Percentiles rank a stretch among this genome's conserved stretches.
Conservation (phyloP, 2,329 filamentous ascomycete species). For the Bipolaris gigantea region DNA sequence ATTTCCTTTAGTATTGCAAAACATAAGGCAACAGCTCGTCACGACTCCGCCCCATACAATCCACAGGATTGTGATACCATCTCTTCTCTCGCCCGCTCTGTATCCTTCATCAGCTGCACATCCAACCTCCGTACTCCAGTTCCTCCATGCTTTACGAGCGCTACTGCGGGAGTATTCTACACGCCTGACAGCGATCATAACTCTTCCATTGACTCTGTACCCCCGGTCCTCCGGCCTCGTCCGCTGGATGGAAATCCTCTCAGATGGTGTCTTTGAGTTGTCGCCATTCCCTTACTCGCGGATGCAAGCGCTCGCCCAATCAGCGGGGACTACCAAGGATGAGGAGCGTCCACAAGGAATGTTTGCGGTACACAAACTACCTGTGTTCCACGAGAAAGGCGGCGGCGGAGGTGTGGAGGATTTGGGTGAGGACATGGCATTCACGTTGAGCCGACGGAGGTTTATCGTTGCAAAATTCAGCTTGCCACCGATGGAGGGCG, state of each 20-base stretch:
- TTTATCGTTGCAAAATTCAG: conserved; percentile 87
- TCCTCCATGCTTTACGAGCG: conserved; percentile 76
- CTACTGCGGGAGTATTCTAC: conserved; percentile 69
- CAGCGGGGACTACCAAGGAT: conserved; percentile 56
- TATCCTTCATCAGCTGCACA: conserved; percentile 71
- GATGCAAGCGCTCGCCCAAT: conserved; percentile 53
- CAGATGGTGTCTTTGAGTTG: conserved; percentile 84
- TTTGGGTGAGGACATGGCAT: conserved; percentile 83
- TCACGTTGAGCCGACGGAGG: conserved; percentile 80
- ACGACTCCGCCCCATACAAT: conserved; percentile 58
- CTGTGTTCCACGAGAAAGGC: conserved; percentile 84
- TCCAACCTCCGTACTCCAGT: conserved; percentile 75
- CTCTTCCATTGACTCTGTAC: conserved; percentile 78
- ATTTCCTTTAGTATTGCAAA: conserved; percentile 68
- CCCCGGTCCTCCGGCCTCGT: conserved; percentile 74
- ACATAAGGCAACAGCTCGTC: conserved; percentile 58
- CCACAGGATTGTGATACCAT: conserved; percentile 84
- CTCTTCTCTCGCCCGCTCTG: conserved; percentile 79
- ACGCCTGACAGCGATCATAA: conserved; percentile 71
- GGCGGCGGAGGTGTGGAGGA: conserved; percentile 68
- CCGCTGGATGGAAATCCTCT: conserved; percentile 82
- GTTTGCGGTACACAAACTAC: conserved; percentile 78
- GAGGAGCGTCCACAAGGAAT: conserved; percentile 85
- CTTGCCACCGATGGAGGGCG: conserved; percentile 81
- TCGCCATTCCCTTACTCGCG: conserved; percentile 68